A percentile compares a stretch with the other conserved stretches of the same genome.
These are phyloP conservation scores for Kalmusia sp. DNA, from an alignment of 2,329 filamentous ascomycete genomes.

Conservation along the genomic window DNA sequence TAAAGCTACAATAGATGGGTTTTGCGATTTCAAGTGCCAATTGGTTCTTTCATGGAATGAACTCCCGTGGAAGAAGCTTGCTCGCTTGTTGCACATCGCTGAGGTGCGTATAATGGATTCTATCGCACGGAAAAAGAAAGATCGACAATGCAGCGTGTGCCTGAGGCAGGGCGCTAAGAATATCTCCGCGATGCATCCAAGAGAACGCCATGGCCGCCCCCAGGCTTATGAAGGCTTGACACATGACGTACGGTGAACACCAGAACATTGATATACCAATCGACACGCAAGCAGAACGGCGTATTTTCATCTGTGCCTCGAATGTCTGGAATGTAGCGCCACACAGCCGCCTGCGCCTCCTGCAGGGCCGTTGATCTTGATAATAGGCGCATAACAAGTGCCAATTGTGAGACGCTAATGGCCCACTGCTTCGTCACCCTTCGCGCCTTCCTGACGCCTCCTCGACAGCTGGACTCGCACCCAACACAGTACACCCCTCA, in stretches of 20 bases:
- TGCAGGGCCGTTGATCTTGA: conserved; percentile 6
- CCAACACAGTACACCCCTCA: neutral
- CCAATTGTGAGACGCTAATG: conserved; percentile 4
- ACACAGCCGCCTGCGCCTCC: neutral
- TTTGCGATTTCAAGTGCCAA: too few species aligned
- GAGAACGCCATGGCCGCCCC: neutral
- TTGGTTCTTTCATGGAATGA: too few species aligned
- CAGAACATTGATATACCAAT: neutral
- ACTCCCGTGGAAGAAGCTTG: too few species aligned
- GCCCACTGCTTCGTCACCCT: neutral
- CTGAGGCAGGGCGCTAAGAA: neutral
- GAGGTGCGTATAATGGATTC: too few species aligned
- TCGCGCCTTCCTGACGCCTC: conserved; percentile 2
- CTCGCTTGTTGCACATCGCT: too few species aligned
- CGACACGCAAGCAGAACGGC: too few species aligned
- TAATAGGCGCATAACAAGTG: conserved; percentile 5
- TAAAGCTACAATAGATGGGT: too few species aligned
- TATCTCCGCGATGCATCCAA: neutral
- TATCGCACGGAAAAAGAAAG: neutral
- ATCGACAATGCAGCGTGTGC: neutral
- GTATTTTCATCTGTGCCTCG: too few species aligned
- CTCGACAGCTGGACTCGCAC: neutral
- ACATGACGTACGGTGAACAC: neutral
- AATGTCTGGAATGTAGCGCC: neutral
- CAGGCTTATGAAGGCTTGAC: conserved; percentile 5